These are phyloP conservation scores for Fraxinus baroniana DNA, from an alignment of 305 asterid species.

Conservation along the genomic window DNA sequence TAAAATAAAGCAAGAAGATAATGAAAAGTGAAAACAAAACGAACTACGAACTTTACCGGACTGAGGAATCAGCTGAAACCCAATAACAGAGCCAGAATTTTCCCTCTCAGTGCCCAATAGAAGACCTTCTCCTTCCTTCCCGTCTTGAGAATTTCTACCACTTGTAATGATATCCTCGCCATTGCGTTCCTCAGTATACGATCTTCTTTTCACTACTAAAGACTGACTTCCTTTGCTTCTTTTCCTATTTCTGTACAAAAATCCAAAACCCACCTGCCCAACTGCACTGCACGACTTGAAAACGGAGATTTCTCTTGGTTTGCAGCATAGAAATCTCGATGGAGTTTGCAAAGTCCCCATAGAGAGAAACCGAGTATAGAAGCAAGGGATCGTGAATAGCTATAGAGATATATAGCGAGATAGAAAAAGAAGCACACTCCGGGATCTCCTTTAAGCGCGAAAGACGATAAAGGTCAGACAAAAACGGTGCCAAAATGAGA, in stretches of 20 bases:
- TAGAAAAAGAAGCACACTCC: neutral
- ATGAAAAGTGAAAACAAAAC: neutral
- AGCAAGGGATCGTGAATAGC: conserved; percentile 28
- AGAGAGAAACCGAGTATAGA: conserved; percentile 11
- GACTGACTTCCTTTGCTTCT: conserved; percentile 33
- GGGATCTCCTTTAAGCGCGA: neutral
- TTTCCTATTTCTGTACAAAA: conserved; percentile 18
- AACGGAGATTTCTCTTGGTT: neutral
- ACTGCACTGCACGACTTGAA: conserved; percentile 20
- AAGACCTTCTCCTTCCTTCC: conserved; percentile 36
- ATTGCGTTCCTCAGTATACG: neutral
- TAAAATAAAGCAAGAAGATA: neutral
- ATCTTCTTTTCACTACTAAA: conserved; percentile 32
- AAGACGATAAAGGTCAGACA: neutral
- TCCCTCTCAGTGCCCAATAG: conserved; percentile 57
- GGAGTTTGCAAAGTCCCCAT: conserved; percentile 45
- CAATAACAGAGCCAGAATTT: conserved; percentile 55
- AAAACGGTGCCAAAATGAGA: neutral
- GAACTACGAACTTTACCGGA: conserved; percentile 42
- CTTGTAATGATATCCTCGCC: conserved; percentile 29
- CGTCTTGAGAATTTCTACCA: conserved; percentile 28
- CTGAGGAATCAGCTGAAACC: conserved; percentile 60
- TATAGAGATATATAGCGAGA: too few species aligned
- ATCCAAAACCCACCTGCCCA: conserved; percentile 48
- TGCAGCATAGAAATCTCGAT: conserved; percentile 16